Conservation (phyloP, 2,329 filamentous ascomycete species). For the Sarocladium brachiariae region DNA sequence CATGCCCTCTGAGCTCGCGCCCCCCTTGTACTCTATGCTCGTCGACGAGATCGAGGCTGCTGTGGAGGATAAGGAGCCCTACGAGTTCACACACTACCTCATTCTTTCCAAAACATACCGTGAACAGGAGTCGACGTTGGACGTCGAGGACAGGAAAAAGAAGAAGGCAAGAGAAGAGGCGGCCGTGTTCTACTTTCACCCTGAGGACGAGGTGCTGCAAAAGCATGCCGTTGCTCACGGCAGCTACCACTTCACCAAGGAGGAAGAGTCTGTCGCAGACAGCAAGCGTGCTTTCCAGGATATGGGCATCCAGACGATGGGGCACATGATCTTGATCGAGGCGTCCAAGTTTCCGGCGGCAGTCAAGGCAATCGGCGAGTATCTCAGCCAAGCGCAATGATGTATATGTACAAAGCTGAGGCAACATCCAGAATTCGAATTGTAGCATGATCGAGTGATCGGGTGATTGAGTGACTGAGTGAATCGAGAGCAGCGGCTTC, state of each 20-base stretch:
- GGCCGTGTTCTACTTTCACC: slow-evolving; percentile 83
- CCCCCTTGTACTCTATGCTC: slow-evolving; percentile 92
- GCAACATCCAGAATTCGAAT: not conserved
- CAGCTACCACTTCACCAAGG: slow-evolving; percentile 71
- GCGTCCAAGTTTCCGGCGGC: slow-evolving; percentile 67
- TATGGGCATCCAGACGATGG: slow-evolving; percentile 76
- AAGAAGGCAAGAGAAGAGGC: slow-evolving; percentile 54
- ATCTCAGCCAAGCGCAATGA: slow-evolving; percentile 52
- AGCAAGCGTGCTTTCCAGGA: slow-evolving; percentile 94
- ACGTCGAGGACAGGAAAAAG: slow-evolving; percentile 51
- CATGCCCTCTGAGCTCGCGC: slow-evolving; percentile 87
- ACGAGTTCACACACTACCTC: slow-evolving; percentile 88
- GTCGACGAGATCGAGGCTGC: slow-evolving; percentile 86
- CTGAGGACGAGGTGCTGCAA: slow-evolving; percentile 86
- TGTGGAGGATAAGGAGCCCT: slow-evolving; percentile 83
- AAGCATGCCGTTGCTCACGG: slow-evolving; percentile 65
- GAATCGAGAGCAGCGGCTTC: too few relatives aligned
- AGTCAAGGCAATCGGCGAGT: slow-evolving; percentile 69
- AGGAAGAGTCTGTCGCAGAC: slow-evolving; percentile 76
- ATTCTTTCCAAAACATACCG: slow-evolving; percentile 88
- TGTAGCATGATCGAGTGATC: too few relatives aligned
- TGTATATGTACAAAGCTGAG: not conserved
- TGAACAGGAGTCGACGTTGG: slow-evolving; percentile 76
- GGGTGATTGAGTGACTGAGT: too few relatives aligned
- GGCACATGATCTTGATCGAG: slow-evolving; percentile 83